Evolutionary conservation across 805 yeast genomes (phyloP).

Genomic region (Ogataea paraovalis): DNA sequence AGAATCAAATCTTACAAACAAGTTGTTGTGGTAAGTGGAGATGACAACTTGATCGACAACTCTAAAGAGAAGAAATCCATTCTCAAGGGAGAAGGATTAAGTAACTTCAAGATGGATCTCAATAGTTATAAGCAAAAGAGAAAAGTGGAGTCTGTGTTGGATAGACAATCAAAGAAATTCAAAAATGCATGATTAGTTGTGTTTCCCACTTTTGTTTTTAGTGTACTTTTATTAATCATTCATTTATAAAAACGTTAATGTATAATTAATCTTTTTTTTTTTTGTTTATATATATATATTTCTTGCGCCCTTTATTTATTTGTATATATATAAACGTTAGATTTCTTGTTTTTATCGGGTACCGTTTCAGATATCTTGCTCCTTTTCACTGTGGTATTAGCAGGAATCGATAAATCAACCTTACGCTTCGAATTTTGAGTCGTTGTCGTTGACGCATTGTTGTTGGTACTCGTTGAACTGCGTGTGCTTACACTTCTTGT

Average conservation of each 20-base stretch:
- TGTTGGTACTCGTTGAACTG: neutral
- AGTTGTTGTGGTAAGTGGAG: constrained; percentile 57
- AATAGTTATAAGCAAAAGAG: constrained; percentile 17
- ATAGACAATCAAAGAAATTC: constrained; percentile 12
- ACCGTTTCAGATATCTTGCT: neutral
- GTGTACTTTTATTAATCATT: too few species aligned
- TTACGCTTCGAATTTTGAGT: constrained; percentile 1
- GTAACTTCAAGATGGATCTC: constrained; percentile 16
- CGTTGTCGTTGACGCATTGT: neutral
- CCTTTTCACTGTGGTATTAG: neutral
- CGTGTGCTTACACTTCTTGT: neutral
- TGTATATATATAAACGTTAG: constrained; percentile 11
- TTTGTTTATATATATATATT: neutral
- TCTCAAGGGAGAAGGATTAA: constrained; percentile 4
- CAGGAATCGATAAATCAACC: constrained; percentile 1
- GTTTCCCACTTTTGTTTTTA: too few species aligned
- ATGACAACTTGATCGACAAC: constrained; percentile 28
- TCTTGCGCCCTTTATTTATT: neutral
- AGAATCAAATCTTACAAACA: constrained; percentile 76
- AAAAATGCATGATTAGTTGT: neutral
- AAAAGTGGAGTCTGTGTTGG: constrained; percentile 10
- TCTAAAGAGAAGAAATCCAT: constrained; percentile 18
- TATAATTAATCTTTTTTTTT: neutral
- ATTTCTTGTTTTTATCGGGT: constrained; percentile 7
- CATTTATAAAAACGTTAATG: neutral